These are phyloP conservation scores for Cicer bijugum DNA, from an alignment of 306 rosid genomes.

Conservation along the genomic window DNA sequence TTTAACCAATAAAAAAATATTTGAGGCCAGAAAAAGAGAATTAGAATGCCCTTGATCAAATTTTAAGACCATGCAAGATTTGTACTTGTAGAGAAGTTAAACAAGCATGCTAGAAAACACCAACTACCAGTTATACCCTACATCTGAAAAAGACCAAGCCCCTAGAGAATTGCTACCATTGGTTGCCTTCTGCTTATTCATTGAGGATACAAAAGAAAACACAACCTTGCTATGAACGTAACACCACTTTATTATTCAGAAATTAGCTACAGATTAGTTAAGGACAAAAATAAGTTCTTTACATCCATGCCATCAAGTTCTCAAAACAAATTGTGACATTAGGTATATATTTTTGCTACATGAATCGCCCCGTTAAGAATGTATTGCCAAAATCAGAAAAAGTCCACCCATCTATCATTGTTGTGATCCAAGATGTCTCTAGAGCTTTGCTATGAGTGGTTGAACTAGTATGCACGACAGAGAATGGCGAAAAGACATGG, in stretches of 20 bases:
- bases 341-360: neutral
- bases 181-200: conserved; percentile 29
- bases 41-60: conserved; percentile 19
- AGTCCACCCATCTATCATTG: neutral
- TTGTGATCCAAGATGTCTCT: neutral
- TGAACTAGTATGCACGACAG: neutral
- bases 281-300: conserved; percentile 2
- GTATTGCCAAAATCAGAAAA: neutral
- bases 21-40: conserved; percentile 8
- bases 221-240: conserved; percentile 29
- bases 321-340: conserved; percentile 4
- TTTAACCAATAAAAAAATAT: conserved; percentile 17
- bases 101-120: conserved; percentile 33
- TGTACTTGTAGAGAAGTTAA: conserved; percentile 24
- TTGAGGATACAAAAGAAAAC: conserved; percentile 41
- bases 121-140: conserved; percentile 25
- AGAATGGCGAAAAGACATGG: neutral
- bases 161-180: conserved; percentile 37
- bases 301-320: conserved; percentile 22
- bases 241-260: neutral
- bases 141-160: neutral
- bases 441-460: neutral
- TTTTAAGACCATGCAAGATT: conserved; percentile 37
- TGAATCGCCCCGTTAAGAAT: neutral
- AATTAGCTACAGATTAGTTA: conserved; percentile 16